Base-by-base conservation (phyloP, 1,284 basidiomycete genomes). In the Sparassis latifolia region DNA sequence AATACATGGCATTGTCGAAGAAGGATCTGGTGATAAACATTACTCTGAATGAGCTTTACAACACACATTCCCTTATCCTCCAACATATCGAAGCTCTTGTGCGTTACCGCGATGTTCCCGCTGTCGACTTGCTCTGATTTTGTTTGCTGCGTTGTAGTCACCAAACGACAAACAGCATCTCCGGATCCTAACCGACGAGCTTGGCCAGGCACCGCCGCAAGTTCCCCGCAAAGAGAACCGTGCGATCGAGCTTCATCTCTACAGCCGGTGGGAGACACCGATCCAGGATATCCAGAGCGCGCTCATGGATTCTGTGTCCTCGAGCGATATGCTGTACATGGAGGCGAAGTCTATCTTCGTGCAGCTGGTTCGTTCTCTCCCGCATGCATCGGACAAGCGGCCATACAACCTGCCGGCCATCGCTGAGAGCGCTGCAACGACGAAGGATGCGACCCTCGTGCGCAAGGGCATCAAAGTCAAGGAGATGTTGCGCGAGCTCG, bases 321-420 rank as follows among this genome's bases (percentile, higher is more conserved):
- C 94, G 51, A 93, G 90, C 65, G 97, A 99, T 71, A 96, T 99
- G 80, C 80, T 98, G 28, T 99, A 98, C 75, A 98, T 99, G 93
- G 97, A 99, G 69, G 91, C 97, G 55, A 99, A 99, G 75, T 97
- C 96, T 27, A 97, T 98, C 65, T 96, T 99, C 65, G 97, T 99
- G 38, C 93, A 97, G 67, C 82, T 99, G 44, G 84, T 99, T 49
- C 93, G 97, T 58, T 97, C 95, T 30, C 84, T 99, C 55, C 96
- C 96, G 0, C 80, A 87, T 49, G 76, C 85, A 2, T 79, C 84
- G 4, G 90, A 94, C 49, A 88, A 89, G 66, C 81, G 85, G 39
- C 96, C 96, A 0, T 89, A 97, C 64, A 86, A 96, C 64, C 79
- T 99, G 28, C 75, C 85, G n/a, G 82, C 78, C 10, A 87, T 99